Evolutionary conservation across 805 yeast species (phyloP), one percentile per base, ranked within the genome.

Genomic region (Lipomyces lipofer): DNA sequence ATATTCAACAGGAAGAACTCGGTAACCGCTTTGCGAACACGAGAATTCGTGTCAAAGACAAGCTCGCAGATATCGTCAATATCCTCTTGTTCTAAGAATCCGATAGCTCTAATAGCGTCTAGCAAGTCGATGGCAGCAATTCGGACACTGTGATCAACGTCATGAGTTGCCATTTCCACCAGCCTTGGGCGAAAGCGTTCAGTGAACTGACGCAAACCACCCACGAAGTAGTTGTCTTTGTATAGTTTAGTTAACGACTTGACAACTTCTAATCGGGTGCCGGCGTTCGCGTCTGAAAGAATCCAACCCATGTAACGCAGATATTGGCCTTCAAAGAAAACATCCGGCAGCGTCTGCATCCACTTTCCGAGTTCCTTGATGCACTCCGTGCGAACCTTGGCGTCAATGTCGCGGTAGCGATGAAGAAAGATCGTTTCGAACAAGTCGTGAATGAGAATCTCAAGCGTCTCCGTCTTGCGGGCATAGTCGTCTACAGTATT

Each of bases 261-360:
- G 24, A 86, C 66, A 1, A 83, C 90, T 62, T 86, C 89, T 7
- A 75, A 66, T 61, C 95, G 77, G 1, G 88, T 95, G 2, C 66
- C 58, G 9, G 78, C 69, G 13, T 79, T 77, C 1, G 81, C 73
- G 65, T 90, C 97, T n/a, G 91, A 83, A 39, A 91, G 71, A 30
- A 88, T 73, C 95, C 95, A 86, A 3, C 96, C 96, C 64, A 86
- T 77, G 68, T 86, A 88, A 58, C 90, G 78, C 59, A 89, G 74
- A 64, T 83, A 88, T 1, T 83, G 73, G 10, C 85, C 83, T 56
- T 82, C 86, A 59, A 86, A 78, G 64, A 86, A 89, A 50, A 75
- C 71, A 53, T 85, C 90, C 0, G 96, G 95, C 57, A 78, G 79
- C 5, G 71, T 66, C n/a, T 78, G 75, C 71, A 88, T 86, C 88